Evolutionary conservation across 306 rosid species (phyloP), one percentile per base, ranked within the genome.

Genomic region (Rosa lucieae): DNA sequence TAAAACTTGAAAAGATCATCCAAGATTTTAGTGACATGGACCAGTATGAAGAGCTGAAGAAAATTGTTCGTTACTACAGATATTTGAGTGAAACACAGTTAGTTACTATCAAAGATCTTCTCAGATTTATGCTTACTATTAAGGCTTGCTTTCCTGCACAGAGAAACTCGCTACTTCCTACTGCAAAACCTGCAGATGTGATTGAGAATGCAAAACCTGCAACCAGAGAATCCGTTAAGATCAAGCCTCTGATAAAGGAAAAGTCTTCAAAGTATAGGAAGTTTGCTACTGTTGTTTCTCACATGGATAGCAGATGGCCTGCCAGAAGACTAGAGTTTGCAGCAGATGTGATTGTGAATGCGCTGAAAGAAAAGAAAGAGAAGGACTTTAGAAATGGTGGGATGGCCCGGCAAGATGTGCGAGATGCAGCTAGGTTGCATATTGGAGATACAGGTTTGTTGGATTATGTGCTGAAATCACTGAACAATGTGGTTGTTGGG

Each of bases 231-330:
- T 18, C 81, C 9, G 68, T 82, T 52, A 83, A 81, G 81, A 79
- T 40, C 73, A 89, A 87, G 80, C 70, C 86, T 67, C 80, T 67
- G 1, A 59, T 23, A 74, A 94, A 90, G 86, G 94, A 94, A 37
- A 90, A 88, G 71, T 79, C 90, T 11, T 78, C 37, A 0, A 90
- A 80, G 91, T 87, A 86, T 62, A 92, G 84, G 81, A 92, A 80
- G 59, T 94, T 94, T 87, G 78, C 84, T 67, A 81, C 68, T 17
- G 89, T 84, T 11, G 79, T 94, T 71, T 81, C 89, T 18, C 88
- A 75, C 74, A 92, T 92, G 97, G 98, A 94, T 80, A 94, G 97
- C 77, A 88, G 98, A 80, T 94, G 98, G 98, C 97, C 97, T 5
- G 79, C 86, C 37, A 88, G 97, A 78, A 87, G 97, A 66, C 82